Evolutionary conservation across 164 flowering plant species (phyloP).

Genomic region (Umbellularia californica): DNA sequence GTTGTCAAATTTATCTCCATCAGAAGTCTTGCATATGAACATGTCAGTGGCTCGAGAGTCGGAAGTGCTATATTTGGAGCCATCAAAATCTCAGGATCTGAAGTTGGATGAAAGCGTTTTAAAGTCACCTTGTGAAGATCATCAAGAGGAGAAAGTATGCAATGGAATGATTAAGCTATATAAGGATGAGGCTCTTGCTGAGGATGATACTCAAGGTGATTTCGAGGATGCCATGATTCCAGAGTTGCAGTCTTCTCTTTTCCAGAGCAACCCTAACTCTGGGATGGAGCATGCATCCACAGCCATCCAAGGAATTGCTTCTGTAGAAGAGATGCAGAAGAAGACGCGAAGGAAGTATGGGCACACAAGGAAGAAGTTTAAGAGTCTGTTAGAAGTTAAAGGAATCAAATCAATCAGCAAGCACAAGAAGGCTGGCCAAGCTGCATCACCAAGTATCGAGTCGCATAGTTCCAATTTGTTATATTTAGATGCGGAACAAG

Average conservation of each 20-base stretch:
- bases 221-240: not conserved
- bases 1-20: not conserved
- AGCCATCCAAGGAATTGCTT: not conserved
- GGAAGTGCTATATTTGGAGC: slow-evolving; percentile 3
- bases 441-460: not conserved
- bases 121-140: not conserved
- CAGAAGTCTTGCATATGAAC: not conserved
- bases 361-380: not conserved
- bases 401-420: not conserved
- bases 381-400: not conserved
- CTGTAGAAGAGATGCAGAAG: too few species aligned
- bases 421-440: not conserved
- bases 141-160: not conserved
- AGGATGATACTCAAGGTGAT: not conserved
- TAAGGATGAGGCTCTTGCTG: slow-evolving; percentile 7
- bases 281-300: not conserved
- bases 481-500: not conserved
- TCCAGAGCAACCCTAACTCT: slow-evolving; percentile 1
- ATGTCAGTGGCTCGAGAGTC: not conserved
- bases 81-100: slow-evolving; percentile 2
- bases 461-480: slow-evolving; percentile 2
- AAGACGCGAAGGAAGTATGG: not conserved
- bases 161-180: slow-evolving; percentile 3
- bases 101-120: not conserved
- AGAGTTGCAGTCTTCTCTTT: slow-evolving; percentile 3